Conservation (phyloP, 345 rosid genomes). For the Acer yangbiense region DNA sequence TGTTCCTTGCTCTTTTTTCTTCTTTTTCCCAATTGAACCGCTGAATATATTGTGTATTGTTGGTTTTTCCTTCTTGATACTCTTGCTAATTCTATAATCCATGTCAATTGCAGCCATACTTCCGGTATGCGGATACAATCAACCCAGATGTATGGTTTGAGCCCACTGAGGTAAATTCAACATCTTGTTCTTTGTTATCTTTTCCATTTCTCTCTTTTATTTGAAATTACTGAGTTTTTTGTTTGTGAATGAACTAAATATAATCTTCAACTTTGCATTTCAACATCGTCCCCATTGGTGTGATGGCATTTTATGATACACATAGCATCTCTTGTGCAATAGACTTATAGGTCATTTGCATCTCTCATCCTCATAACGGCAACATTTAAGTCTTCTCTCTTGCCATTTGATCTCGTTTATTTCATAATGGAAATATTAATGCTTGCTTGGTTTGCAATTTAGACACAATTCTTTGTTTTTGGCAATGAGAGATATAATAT, state of each 20-base stretch:
- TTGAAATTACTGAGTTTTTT: not conserved
- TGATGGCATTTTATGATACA: not conserved
- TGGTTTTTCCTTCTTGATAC: not conserved
- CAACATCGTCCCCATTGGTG: not conserved
- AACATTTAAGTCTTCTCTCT: not conserved
- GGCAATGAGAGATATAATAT: not conserved
- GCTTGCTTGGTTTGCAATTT: not conserved
- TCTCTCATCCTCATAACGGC: not conserved
- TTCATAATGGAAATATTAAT: not conserved
- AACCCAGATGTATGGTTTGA: conserved; percentile 97
- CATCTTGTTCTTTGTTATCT: not conserved
- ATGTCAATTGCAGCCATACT: conserved; percentile 64
- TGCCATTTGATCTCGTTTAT: not conserved
- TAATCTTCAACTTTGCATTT: not conserved
- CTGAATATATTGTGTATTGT: not conserved
- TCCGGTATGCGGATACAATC: conserved; percentile 59
- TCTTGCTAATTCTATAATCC: conserved; percentile 14
- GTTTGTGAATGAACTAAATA: not conserved
- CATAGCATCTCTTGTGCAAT: not conserved
- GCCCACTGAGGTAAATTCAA: conserved; percentile 70
- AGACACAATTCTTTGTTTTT: not conserved
- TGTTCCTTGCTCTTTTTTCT: conserved; percentile 13
- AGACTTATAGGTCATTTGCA: not conserved
- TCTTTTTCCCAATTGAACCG: not conserved
- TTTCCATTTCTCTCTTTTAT: not conserved